phyloP scores from a whole-genome alignment of 805 yeast species.

The Wickerhamomyces subpelliculosus region DNA sequence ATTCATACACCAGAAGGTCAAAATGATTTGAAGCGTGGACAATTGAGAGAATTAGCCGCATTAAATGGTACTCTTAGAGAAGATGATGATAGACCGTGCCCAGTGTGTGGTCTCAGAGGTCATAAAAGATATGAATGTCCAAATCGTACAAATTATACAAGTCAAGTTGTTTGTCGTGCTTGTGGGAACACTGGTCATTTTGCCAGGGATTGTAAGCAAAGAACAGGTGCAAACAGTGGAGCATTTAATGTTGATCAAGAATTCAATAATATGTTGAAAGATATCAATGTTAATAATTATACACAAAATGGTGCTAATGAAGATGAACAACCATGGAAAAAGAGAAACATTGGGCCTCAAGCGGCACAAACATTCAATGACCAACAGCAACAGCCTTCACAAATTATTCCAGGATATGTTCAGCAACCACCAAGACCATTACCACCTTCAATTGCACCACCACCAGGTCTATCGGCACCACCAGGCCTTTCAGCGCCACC shows the following conservation, averaged over 20 bases:
- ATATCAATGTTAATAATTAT: conserved; percentile 28
- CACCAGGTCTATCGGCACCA: background rate
- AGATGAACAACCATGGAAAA: conserved; percentile 6
- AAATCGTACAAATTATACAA: conserved; percentile 40
- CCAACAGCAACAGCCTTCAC: conserved; percentile 1
- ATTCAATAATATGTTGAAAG: conserved; percentile 44
- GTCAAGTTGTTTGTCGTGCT: conserved; percentile 56
- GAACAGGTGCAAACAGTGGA: conserved; percentile 5
- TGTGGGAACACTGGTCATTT: conserved; percentile 86
- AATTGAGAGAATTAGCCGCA: conserved; percentile 85
- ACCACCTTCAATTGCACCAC: background rate
- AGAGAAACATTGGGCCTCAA: conserved; percentile 5
- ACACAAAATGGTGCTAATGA: background rate
- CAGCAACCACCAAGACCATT: background rate
- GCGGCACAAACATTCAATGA: conserved; percentile 3
- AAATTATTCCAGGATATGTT: too few species aligned
- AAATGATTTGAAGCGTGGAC: conserved; percentile 85
- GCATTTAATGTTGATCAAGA: conserved; percentile 35
- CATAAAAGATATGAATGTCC: conserved; percentile 65
- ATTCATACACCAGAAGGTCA: conserved; percentile 88
- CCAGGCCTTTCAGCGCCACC: conserved; percentile 8
- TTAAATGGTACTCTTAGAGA: conserved; percentile 92
- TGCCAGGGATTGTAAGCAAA: conserved; percentile 69
- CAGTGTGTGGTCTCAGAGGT: conserved; percentile 59
- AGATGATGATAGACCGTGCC: conserved; percentile 59